phyloP scores from a whole-genome alignment of 495 filamentous ascomycete species.

The Trichocladium antarcticum region DNA sequence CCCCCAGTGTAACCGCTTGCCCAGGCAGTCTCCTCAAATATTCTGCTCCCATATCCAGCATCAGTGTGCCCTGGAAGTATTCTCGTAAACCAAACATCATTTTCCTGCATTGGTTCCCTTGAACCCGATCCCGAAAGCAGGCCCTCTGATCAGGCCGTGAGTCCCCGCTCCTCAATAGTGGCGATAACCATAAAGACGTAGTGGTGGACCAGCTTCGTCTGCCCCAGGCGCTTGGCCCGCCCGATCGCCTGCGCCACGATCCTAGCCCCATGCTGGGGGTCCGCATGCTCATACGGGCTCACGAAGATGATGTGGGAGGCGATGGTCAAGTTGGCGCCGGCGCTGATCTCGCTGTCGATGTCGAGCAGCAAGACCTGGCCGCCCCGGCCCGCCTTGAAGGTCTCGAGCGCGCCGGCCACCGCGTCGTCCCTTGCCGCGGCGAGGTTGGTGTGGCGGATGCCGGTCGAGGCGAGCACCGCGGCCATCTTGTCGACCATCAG shows the following conservation, averaged over 20 bases:
- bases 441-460: constrained; percentile 1
- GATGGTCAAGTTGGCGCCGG: constrained; percentile 61
- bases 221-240: constrained; percentile 54
- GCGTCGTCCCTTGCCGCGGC: constrained; percentile 4
- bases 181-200: constrained; percentile 53
- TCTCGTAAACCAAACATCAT: too few relatives aligned
- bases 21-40: too few relatives aligned
- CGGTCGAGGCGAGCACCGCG: constrained; percentile 14
- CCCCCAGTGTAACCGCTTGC: too few relatives aligned
- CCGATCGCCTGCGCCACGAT: constrained; percentile 63
- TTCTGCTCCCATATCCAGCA: too few relatives aligned
- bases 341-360: constrained; percentile 50
- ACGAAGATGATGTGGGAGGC: constrained; percentile 74
- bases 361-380: constrained; percentile 54
- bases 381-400: constrained; percentile 19
- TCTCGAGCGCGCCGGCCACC: constrained; percentile 4
- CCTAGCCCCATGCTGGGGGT: constrained; percentile 48
- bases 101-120: too few relatives aligned
- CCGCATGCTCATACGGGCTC: constrained; percentile 42
- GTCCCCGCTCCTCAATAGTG: constrained; percentile 66
- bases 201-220: constrained; percentile 54
- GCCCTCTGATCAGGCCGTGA: too few relatives aligned
- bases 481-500: constrained; percentile 16
- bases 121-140: too few relatives aligned
- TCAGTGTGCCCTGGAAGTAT: too few relatives aligned